Evolutionary conservation across 768 basidiomycete genomes (phyloP).

Genomic region (Psilocybe subaeruginosa): DNA sequence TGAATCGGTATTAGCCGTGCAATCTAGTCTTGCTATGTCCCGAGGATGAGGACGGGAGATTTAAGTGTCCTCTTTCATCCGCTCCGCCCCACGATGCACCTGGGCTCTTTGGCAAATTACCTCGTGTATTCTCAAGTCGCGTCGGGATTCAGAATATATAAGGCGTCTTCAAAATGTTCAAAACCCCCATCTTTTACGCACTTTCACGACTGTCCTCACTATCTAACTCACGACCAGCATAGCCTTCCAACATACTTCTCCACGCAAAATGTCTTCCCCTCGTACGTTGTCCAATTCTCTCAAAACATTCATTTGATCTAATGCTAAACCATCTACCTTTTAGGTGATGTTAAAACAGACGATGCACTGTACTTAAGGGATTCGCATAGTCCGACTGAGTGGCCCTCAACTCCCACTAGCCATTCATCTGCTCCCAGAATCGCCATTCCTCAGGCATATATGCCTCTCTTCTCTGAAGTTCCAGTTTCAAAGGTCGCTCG

Average conservation of each 20-base stretch:
- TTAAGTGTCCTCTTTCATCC: too few relatives aligned
- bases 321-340: not conserved
- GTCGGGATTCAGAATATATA: not conserved
- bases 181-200: not conserved
- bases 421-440: not conserved
- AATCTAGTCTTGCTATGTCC: too few relatives aligned
- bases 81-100: too few relatives aligned
- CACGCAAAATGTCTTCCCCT: not conserved
- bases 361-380: not conserved
- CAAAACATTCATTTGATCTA: not conserved
- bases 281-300: not conserved
- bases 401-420: not conserved
- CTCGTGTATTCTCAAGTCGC: not conserved
- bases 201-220: not conserved
- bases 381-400: not conserved
- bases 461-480: not conserved
- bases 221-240: not conserved
- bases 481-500: not conserved
- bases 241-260: not conserved
- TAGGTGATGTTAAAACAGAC: conserved; percentile 1
- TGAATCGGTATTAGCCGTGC: too few relatives aligned
- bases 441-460: not conserved
- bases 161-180: not conserved
- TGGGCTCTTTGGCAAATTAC: not conserved
- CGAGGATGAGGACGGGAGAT: too few relatives aligned